phyloP scores from a whole-genome alignment of 495 filamentous ascomycete genomes.

The Penicilliopsis zonata region DNA sequence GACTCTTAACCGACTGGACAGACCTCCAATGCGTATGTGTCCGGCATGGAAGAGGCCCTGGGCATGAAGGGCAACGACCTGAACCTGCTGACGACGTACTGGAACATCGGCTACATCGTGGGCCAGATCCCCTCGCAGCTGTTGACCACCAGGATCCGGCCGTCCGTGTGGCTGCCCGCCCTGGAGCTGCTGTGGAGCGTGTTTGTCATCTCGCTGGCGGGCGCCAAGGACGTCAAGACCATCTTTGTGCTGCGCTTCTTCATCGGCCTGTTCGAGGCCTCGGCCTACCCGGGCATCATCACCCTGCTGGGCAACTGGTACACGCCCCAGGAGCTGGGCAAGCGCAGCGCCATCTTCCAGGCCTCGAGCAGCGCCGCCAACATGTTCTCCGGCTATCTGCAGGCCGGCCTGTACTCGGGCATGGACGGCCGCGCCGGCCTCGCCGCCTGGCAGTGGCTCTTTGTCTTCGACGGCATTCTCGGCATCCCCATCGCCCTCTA shows the following conservation, averaged over 20 bases:
- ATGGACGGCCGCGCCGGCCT: conserved; percentile 27
- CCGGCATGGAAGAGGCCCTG: conserved; percentile 45
- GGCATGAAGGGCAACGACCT: conserved; percentile 35
- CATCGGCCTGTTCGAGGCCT: conserved; percentile 33
- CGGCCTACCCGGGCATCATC: conserved; percentile 36
- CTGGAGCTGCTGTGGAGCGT: conserved; percentile 33
- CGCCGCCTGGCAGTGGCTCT: conserved; percentile 29
- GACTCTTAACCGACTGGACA: too few species aligned
- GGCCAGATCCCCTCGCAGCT: conserved; percentile 43
- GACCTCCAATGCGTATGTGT: conserved; percentile 33
- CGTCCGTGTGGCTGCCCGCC: conserved; percentile 39
- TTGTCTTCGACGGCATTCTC: conserved; percentile 37
- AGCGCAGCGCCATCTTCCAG: conserved; percentile 25
- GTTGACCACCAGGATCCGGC: conserved; percentile 34
- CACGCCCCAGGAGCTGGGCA: conserved; percentile 16
- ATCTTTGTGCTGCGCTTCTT: conserved; percentile 39
- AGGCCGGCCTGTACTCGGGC: conserved; percentile 30
- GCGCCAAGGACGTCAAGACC: conserved; percentile 20
- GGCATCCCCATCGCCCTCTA: conserved; percentile 26
- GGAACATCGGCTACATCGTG: conserved; percentile 44
- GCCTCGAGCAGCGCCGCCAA: conserved; percentile 10
- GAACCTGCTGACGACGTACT: conserved; percentile 27
- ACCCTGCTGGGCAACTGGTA: conserved; percentile 42
- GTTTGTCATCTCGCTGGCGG: conserved; percentile 23
- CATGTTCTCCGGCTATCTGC: conserved; percentile 39